These are phyloP conservation scores for Ogataea corticis DNA, from an alignment of 805 yeast genomes.

Conservation along the genomic window DNA sequence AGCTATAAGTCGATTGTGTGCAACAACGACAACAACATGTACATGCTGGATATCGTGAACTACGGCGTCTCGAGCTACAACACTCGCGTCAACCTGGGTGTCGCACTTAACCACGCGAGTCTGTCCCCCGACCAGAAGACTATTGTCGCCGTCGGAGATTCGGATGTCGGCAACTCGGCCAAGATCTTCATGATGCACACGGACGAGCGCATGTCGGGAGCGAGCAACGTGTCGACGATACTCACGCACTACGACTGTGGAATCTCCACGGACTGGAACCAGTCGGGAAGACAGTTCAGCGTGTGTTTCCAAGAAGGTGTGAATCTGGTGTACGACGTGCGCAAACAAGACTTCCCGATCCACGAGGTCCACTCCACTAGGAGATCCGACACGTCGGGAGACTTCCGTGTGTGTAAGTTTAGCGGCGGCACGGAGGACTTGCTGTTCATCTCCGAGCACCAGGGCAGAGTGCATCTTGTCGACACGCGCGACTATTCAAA, in stretches of 20 bases:
- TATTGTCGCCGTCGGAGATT: conserved; percentile 74
- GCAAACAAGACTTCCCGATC: conserved; percentile 58
- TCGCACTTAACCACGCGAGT: conserved; percentile 74
- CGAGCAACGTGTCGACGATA: conserved; percentile 38
- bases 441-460: conserved; percentile 77
- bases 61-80: conserved; percentile 37
- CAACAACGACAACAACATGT: conserved; percentile 78
- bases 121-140: conserved; percentile 62
- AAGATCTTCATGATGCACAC: conserved; percentile 60
- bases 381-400: conserved; percentile 47
- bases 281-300: conserved; percentile 73
- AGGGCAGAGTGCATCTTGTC: conserved; percentile 80
- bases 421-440: conserved; percentile 72
- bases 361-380: conserved; percentile 62
- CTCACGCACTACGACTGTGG: conserved; percentile 72
- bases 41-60: conserved; percentile 58
- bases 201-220: conserved; percentile 25
- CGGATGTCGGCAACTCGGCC: conserved; percentile 37
- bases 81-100: conserved; percentile 48
- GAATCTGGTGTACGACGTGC: conserved; percentile 71
- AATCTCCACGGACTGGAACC: conserved; percentile 75
- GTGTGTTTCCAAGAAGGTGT: conserved; percentile 86
- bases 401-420: conserved; percentile 47
- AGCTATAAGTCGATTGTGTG: conserved; percentile 66
- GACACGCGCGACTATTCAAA: conserved; percentile 73